Percentiles rank a stretch among this genome's conserved stretches.
Evolutionary conservation across 805 yeast genomes (phyloP).

Genomic region (Kuraishia borneana): DNA sequence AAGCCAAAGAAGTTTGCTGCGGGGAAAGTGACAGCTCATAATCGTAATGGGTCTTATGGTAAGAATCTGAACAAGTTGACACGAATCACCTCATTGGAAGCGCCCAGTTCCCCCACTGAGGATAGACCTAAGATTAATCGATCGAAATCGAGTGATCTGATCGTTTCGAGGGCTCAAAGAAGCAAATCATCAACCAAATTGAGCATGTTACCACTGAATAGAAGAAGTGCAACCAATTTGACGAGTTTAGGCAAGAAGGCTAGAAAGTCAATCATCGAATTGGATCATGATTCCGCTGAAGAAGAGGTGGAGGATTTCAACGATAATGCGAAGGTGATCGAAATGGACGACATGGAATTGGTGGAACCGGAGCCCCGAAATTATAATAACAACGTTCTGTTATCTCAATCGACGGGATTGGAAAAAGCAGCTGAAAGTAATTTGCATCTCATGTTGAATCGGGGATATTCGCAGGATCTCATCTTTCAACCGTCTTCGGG

Average conservation of each 20-base stretch:
- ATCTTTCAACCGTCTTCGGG: constrained; percentile 10
- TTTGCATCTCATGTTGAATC: not conserved
- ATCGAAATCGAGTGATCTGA: constrained; percentile 22
- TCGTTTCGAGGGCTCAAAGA: constrained; percentile 8
- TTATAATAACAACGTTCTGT: constrained; percentile 14
- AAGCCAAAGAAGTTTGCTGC: constrained; percentile 22
- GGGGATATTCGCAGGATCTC: constrained; percentile 1
- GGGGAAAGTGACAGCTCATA: constrained; percentile 15
- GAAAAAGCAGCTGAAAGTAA: constrained; percentile 6
- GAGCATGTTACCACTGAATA: constrained; percentile 7
- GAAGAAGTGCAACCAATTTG: constrained; percentile 17
- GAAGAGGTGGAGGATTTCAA: constrained; percentile 32
- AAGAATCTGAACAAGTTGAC: constrained; percentile 21
- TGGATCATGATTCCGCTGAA: constrained; percentile 5
- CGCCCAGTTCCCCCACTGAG: not conserved
- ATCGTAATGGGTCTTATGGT: constrained; percentile 21
- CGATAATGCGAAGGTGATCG: constrained; percentile 19
- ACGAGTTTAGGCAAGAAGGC: constrained; percentile 8
- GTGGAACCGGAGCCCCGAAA: not conserved
- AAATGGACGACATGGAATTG: constrained; percentile 1
- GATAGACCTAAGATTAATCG: constrained; percentile 17
- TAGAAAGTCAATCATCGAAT: constrained; percentile 18
- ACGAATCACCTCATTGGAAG: constrained; percentile 17
- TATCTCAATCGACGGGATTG: constrained; percentile 17
- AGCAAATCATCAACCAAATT: constrained; percentile 7